A percentile compares a stretch with the other conserved stretches of the same genome.
Conservation (phyloP, 1,284 basidiomycete species). For the Trichosporon coremiiforme region DNA sequence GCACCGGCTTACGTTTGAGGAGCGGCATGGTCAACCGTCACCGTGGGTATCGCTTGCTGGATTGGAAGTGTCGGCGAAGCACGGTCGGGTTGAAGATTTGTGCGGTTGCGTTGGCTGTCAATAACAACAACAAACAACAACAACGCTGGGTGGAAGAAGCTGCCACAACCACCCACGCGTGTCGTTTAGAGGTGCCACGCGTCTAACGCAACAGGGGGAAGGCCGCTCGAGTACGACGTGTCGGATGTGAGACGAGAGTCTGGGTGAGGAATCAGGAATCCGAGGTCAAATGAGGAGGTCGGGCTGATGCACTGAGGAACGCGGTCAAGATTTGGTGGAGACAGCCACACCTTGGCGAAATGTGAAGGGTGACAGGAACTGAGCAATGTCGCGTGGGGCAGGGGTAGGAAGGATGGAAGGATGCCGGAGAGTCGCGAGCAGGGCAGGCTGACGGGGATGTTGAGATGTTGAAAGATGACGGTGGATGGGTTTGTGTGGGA, state of each 20-base stretch:
- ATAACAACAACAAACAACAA: constrained; percentile 20
- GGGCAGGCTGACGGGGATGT: constrained; percentile 18
- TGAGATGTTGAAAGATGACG: constrained; percentile 12
- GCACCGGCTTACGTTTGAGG: constrained; percentile 85
- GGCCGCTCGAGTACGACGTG: not conserved
- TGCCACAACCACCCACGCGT: constrained; percentile 16
- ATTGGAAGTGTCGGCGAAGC: not conserved
- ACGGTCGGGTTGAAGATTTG: constrained; percentile 17
- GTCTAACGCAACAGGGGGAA: not conserved
- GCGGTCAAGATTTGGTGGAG: constrained; percentile 18
- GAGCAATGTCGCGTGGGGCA: not conserved
- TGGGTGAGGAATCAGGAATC: constrained; percentile 6
- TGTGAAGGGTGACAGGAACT: not conserved
- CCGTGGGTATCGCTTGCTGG: constrained; percentile 1
- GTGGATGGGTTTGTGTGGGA: constrained; percentile 17
- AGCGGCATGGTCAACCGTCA: constrained; percentile 67
- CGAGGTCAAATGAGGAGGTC: constrained; percentile 1
- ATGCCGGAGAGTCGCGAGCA: not conserved
- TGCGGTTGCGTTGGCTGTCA: constrained; percentile 10
- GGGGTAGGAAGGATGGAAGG: constrained; percentile 17
- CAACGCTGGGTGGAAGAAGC: constrained; percentile 17
- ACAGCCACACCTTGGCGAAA: constrained; percentile 15
- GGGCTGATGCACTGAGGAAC: constrained; percentile 18
- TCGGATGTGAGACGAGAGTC: not conserved
- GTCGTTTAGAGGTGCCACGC: constrained; percentile 13